These are phyloP conservation scores for Prunus padus DNA, from an alignment of 306 rosid genomes.

Conservation along the genomic window DNA sequence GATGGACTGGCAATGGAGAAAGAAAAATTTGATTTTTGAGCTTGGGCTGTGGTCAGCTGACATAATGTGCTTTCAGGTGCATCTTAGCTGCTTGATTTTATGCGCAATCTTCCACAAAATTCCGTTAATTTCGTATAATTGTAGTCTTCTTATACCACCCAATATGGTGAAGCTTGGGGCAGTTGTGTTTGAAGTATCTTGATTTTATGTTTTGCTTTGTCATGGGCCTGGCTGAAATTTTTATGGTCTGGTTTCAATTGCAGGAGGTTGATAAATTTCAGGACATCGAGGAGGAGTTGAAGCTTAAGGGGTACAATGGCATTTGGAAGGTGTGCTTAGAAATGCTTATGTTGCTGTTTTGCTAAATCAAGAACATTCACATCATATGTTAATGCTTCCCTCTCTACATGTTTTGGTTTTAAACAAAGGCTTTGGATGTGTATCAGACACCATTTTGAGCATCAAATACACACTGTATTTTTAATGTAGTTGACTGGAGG, in stretches of 20 bases:
- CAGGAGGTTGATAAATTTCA: slow-evolving; percentile 93
- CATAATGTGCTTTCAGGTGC: slow-evolving; percentile 93
- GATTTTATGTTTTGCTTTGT: not conserved
- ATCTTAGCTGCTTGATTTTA: not conserved
- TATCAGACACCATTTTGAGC: not conserved
- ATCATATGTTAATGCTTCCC: slow-evolving; percentile 6
- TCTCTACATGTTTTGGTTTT: not conserved
- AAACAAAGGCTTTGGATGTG: not conserved
- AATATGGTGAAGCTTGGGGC: not conserved
- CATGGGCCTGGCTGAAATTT: not conserved
- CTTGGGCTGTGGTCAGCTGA: slow-evolving; percentile 88
- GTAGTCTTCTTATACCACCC: not conserved
- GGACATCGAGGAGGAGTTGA: slow-evolving; percentile 70
- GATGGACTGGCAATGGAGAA: slow-evolving; percentile 88
- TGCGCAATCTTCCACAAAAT: not conserved
- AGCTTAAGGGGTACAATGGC: slow-evolving; percentile 68
- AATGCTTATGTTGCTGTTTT: slow-evolving; percentile 18
- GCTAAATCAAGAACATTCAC: slow-evolving; percentile 2
- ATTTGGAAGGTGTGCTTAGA: slow-evolving; percentile 74
- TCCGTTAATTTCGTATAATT: not conserved
- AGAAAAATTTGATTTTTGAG: slow-evolving; percentile 62
- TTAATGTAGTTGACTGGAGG: not conserved
- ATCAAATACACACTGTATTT: not conserved
- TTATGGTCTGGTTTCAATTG: slow-evolving; percentile 10
- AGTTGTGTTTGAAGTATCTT: not conserved